These are phyloP conservation scores for Cercospora berteroae DNA, from an alignment of 2,329 filamentous ascomycete species.

Conservation along the genomic window DNA sequence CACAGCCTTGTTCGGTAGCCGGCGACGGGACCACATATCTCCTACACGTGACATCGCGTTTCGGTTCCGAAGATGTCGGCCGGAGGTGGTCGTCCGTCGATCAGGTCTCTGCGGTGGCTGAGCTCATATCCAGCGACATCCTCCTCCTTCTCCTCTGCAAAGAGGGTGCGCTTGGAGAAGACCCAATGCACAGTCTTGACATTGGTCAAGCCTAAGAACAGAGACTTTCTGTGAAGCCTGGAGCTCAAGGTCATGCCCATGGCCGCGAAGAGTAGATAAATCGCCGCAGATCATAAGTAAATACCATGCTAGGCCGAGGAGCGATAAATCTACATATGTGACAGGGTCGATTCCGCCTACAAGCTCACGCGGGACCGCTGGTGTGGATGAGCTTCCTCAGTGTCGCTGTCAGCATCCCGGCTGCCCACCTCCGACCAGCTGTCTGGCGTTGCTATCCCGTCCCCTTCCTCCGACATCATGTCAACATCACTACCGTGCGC, in stretches of 20 bases:
- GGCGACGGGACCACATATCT: neutral
- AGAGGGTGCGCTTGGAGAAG: neutral
- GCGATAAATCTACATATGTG: neutral
- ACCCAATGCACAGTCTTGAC: neutral
- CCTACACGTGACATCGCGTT: neutral
- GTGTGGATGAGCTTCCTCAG: slow-evolving; percentile 20
- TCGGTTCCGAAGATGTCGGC: neutral
- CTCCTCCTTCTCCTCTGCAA: neutral
- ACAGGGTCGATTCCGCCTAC: neutral
- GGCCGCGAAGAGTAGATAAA: neutral
- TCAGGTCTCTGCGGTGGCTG: neutral
- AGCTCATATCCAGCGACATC: neutral
- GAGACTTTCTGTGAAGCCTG: neutral
- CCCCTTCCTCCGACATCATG: slow-evolving; percentile 37
- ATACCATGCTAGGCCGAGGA: neutral
- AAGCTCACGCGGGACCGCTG: slow-evolving; percentile 3
- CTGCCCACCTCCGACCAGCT: slow-evolving; percentile 42
- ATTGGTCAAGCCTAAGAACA: neutral
- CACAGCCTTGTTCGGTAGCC: neutral
- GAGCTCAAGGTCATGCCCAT: neutral
- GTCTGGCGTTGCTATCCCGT: slow-evolving; percentile 38
- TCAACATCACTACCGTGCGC: slow-evolving; percentile 38
- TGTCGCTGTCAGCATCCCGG: slow-evolving; percentile 37
- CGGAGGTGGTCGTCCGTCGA: neutral
- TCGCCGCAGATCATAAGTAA: neutral